Percentiles rank a stretch among this genome's conserved stretches.
These are phyloP conservation scores for Exophiala spinifera DNA, from an alignment of 2,329 filamentous ascomycete species.

Conservation along the genomic window DNA sequence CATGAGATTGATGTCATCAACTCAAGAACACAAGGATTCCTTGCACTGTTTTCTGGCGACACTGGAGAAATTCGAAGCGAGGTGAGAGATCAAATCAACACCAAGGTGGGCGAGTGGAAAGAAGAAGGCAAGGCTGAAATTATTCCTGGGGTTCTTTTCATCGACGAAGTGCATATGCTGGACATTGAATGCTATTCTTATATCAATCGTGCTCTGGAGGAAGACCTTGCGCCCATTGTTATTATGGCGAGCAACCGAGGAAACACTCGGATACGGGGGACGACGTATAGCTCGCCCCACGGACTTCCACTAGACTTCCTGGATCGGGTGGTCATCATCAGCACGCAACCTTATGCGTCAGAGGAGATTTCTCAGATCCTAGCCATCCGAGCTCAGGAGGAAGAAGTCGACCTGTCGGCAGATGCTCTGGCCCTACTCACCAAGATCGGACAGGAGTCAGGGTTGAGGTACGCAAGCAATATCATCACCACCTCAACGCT, in stretches of 20 bases:
- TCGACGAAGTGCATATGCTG: conserved; percentile 99
- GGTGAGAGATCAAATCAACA: conserved; percentile 98
- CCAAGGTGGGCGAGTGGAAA: conserved; percentile 98
- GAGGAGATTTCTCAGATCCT: conserved; percentile 93
- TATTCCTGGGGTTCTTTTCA: conserved; percentile 93
- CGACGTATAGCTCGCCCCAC: conserved; percentile 88
- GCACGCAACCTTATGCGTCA: conserved; percentile 76
- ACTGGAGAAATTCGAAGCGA: conserved; percentile 97
- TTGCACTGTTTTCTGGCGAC: conserved; percentile 95
- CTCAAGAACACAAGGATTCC: conserved; percentile 94
- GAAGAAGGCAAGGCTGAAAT: conserved; percentile 99
- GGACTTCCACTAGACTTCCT: conserved; percentile 93
- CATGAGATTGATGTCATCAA: conserved; percentile 99
- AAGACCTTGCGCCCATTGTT: conserved; percentile 90
- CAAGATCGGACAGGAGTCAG: conserved; percentile 91
- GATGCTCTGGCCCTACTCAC: conserved; percentile 90
- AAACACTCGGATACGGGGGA: conserved; percentile 85
- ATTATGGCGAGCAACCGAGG: conserved; percentile 99
- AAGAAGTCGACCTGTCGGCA: conserved; percentile 86
- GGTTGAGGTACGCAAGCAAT: conserved; percentile 93
- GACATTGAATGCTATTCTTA: conserved; percentile 99
- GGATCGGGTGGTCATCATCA: conserved; percentile 93
- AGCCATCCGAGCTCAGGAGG: conserved; percentile 87
- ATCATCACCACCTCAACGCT: conserved; percentile 93
- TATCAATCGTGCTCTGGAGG: conserved; percentile 94